Evolutionary conservation across 2,329 filamentous ascomycete genomes (phyloP).

Genomic region (Calonectria leucothoes): DNA sequence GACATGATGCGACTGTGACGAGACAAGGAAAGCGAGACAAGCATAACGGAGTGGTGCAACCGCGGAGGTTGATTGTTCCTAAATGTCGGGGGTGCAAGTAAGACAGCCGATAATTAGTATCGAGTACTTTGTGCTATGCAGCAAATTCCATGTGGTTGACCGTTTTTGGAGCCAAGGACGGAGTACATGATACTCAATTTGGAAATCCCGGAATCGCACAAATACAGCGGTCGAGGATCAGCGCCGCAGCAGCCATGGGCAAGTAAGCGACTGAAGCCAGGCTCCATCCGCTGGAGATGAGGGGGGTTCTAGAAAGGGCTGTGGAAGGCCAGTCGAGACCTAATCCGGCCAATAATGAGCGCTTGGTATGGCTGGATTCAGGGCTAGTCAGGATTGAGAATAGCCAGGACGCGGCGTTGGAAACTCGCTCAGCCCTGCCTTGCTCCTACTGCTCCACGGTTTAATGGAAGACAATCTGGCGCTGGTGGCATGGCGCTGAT

Average conservation of each 20-base stretch:
- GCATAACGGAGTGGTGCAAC: slow-evolving; percentile 13
- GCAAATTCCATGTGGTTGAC: background rate
- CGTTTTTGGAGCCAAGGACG: background rate
- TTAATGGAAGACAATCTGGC: background rate
- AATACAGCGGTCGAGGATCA: background rate
- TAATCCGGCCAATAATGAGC: slow-evolving; percentile 27
- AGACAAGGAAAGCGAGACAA: slow-evolving; percentile 18
- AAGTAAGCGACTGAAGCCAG: slow-evolving; percentile 18
- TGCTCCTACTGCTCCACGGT: slow-evolving; percentile 18
- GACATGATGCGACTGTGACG: background rate
- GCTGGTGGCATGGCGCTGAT: slow-evolving; percentile 20
- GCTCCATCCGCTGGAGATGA: slow-evolving; percentile 32
- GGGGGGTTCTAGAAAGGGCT: slow-evolving; percentile 39
- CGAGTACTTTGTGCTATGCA: background rate
- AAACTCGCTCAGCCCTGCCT: slow-evolving; percentile 38
- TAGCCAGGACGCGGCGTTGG: slow-evolving; percentile 20
- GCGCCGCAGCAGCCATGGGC: slow-evolving; percentile 5
- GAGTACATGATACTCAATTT: background rate
- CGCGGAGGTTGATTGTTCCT: background rate
- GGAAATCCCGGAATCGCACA: background rate
- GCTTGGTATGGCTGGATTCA: slow-evolving; percentile 13
- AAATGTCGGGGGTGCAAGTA: background rate
- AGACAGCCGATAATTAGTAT: background rate
- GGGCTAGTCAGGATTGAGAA: slow-evolving; percentile 27
- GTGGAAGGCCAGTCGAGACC: slow-evolving; percentile 30